Percentiles rank a stretch among this genome's conserved stretches.
Conservation (phyloP, 1,284 basidiomycete genomes). For the Wallemia hederae region DNA sequence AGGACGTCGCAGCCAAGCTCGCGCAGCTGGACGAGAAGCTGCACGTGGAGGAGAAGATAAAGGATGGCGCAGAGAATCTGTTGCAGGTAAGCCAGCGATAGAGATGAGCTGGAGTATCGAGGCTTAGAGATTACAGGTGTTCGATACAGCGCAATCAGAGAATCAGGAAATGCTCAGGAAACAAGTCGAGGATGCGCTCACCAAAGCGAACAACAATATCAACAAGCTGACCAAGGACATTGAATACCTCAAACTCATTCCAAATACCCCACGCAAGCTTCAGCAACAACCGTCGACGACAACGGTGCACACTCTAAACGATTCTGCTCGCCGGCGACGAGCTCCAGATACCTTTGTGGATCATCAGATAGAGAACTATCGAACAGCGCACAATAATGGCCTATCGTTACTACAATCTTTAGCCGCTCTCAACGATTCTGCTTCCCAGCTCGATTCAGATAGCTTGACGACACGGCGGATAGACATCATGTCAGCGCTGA, state of each 20-base stretch:
- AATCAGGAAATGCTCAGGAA: slow-evolving; percentile 30
- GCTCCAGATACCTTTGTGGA: neutral
- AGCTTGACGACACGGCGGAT: neutral
- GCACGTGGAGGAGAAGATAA: slow-evolving; percentile 40
- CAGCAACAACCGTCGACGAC: neutral
- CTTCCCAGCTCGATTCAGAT: neutral
- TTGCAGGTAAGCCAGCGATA: slow-evolving; percentile 27
- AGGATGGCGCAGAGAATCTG: slow-evolving; percentile 57
- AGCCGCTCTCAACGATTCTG: neutral
- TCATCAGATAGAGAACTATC: neutral
- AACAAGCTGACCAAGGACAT: slow-evolving; percentile 31
- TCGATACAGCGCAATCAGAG: slow-evolving; percentile 1
- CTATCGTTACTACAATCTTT: neutral
- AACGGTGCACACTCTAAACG: neutral
- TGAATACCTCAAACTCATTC: slow-evolving; percentile 24
- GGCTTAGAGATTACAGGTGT: neutral
- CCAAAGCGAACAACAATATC: slow-evolving; percentile 38
- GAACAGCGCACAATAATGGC: neutral
- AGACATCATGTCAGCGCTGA: slow-evolving; percentile 29
- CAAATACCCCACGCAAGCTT: neutral
- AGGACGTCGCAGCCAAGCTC: slow-evolving; percentile 21
- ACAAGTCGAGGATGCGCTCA: slow-evolving; percentile 45
- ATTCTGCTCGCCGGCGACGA: neutral
- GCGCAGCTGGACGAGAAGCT: slow-evolving; percentile 34
- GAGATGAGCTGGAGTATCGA: too few relatives aligned